Percentiles rank a stretch among this genome's conserved stretches.
phyloP scores from a whole-genome alignment of 306 rosid species.

The Carpinus fangiana region DNA sequence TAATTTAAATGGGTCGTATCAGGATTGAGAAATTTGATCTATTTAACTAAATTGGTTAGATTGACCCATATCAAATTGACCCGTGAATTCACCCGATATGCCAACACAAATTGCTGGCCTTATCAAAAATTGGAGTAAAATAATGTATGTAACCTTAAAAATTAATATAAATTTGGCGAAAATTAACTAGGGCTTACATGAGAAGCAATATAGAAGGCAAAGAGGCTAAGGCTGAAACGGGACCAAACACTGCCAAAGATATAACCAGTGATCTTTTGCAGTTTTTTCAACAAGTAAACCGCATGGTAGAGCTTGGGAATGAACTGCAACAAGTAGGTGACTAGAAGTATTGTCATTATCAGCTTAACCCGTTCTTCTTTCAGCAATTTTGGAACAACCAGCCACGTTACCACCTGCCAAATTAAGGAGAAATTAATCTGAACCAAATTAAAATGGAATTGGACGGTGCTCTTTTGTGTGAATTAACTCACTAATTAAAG shows the following conservation, averaged over 20 bases:
- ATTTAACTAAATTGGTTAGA: no score
- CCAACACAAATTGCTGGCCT: no score
- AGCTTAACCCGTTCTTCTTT: conserved; percentile 19
- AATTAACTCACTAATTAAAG: background rate
- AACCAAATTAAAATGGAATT: background rate
- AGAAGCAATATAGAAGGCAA: conserved; percentile 39
- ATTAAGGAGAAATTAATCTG: no score
- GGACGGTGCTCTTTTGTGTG: background rate
- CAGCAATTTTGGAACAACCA: conserved; percentile 31
- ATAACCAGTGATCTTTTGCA: conserved; percentile 40
- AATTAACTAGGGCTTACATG: conserved; percentile 31
- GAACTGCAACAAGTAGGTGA: conserved; percentile 37
- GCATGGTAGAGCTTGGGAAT: conserved; percentile 34
- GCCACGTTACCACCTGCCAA: conserved; percentile 31
- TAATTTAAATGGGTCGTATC: no score
- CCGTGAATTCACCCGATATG: no score
- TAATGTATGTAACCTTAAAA: no score
- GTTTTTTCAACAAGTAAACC: conserved; percentile 33
- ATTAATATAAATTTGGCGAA: no score
- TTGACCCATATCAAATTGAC: no score
- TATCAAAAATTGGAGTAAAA: background rate
- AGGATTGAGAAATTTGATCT: no score
- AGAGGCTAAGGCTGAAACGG: conserved; percentile 36
- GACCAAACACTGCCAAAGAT: conserved; percentile 43
- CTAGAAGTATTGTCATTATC: conserved; percentile 25